Percentiles rank a stretch among this genome's conserved stretches.
These are phyloP conservation scores for Fermentozyma sake DNA, from an alignment of 1,139 yeast species.

Conservation along the genomic window DNA sequence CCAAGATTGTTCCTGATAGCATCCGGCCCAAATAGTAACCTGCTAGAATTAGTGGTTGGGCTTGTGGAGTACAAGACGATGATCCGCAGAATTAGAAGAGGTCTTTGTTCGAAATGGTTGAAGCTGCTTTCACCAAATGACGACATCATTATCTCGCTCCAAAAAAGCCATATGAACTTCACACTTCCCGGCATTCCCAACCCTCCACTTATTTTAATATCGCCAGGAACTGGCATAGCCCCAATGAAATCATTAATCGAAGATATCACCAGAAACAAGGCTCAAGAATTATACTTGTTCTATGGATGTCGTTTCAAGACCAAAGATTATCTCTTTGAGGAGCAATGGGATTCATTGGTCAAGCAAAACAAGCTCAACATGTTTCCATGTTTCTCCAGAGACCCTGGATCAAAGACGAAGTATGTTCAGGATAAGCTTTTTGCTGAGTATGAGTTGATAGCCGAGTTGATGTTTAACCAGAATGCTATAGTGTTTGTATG, in stretches of 20 bases:
- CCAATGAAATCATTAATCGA: conserved; percentile 73
- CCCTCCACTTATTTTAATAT: conserved; percentile 64
- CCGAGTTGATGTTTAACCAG: conserved; percentile 48
- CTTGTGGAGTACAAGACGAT: conserved; percentile 85
- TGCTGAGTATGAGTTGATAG: conserved; percentile 43
- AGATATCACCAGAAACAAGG: conserved; percentile 13
- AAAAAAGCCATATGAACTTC: conserved; percentile 41
- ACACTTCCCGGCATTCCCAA: conserved; percentile 11
- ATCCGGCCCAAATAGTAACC: conserved; percentile 42
- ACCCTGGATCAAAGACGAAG: conserved; percentile 36
- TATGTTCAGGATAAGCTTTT: conserved; percentile 75
- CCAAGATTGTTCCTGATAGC: conserved; percentile 87
- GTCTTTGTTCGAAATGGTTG: conserved; percentile 81
- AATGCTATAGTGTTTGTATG: conserved; percentile 70
- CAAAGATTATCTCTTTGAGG: conserved; percentile 66
- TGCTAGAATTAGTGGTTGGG: conserved; percentile 68
- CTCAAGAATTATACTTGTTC: conserved; percentile 46
- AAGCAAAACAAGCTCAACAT: conserved; percentile 18
- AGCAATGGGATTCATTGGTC: conserved; percentile 44
- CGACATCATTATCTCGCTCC: conserved; percentile 51
- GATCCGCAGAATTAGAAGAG: conserved; percentile 68
- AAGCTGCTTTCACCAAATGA: conserved; percentile 46
- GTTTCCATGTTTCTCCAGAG: conserved; percentile 19
- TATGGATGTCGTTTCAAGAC: conserved; percentile 69
- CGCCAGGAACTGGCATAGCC: conserved; percentile 93